Percentiles rank a stretch among this genome's conserved stretches.
phyloP scores from a whole-genome alignment of 257 asterid genomes.

The Phtheirospermum japonicum region DNA sequence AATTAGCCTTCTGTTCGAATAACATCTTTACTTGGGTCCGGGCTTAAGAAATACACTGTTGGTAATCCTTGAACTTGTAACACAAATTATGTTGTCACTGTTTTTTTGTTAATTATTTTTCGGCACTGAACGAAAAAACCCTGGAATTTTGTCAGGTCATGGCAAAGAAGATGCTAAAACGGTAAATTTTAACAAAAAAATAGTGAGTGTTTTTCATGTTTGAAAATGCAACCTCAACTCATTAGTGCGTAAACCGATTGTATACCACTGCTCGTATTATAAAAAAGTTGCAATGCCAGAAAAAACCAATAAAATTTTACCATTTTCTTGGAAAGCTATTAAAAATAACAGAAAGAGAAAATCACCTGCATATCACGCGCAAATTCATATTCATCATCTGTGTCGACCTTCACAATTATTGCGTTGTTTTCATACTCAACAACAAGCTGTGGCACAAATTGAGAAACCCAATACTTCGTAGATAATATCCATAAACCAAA shows the following conservation, averaged over 20 bases:
- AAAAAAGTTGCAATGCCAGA: too few relatives aligned
- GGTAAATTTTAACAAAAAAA: not conserved
- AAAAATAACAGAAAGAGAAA: constrained; percentile 12
- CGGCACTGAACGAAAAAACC: too few relatives aligned
- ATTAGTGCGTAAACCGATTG: too few relatives aligned
- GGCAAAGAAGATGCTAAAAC: not conserved
- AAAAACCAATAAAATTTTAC: not conserved
- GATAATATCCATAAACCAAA: too few relatives aligned
- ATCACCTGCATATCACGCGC: constrained; percentile 91
- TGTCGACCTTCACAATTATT: constrained; percentile 84
- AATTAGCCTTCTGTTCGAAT: constrained; percentile 91
- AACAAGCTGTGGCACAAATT: constrained; percentile 71
- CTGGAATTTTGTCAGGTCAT: not conserved
- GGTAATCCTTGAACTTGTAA: constrained; percentile 91
- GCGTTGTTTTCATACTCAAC: constrained; percentile 88
- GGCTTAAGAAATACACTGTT: constrained; percentile 83
- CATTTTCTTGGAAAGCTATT: not conserved
- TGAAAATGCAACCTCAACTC: not conserved
- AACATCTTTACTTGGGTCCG: constrained; percentile 84
- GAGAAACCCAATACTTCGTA: too few relatives aligned
- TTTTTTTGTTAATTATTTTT: too few relatives aligned
- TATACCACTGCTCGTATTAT: not conserved
- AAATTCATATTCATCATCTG: constrained; percentile 91
- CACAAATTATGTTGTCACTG: too few relatives aligned
- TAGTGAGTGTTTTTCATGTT: not conserved